Base-by-base conservation (phyloP, 371 early-diverging fungal genomes). In the Umbelopsis sp. region DNA sequence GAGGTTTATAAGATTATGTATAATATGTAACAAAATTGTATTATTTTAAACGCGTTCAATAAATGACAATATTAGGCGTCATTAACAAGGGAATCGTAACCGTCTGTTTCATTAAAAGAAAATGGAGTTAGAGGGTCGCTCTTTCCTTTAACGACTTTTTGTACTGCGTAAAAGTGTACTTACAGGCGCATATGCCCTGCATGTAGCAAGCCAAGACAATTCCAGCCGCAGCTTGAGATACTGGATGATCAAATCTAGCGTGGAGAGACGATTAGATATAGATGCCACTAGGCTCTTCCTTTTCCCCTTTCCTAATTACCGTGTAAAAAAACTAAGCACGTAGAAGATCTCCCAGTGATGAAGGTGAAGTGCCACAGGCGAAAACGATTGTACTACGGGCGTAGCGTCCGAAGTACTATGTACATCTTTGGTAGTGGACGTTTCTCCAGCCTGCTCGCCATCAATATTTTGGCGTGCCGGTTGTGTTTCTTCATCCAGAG, bases 311-410 rank as follows among this genome's bases (percentile, higher is more conserved):
- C 45, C 65, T 29, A 38, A 46, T 10, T 72, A 78, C 77, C 82
- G 72, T 11, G 93, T 94, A 68, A 94, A 94, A 67, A 92, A 94
- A 9, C 93, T 92, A 18, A 94, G 74, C n/a, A 82, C 81, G 74
- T 93, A 93, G 70, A 94, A 94, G 64, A 94, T 87, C 65, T 93
- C 93, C 95, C 95, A 94, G 71, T 94, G 95, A 70, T 94, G 94
- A 29, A 92, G 74, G 73, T 94, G 95, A 35, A 93, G 66, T 3
- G 57, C 11, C 32, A 57, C 57, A 10, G 57, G 57, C 16, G 57
- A 35, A 29, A 57, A 57, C 14, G 11, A 24, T 4, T 35, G 18
- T 25, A 3, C 18, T 18, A 18, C 32, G 11, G 29, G 18, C 1
- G 4, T 29, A 4, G 18, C n/a, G 16, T 57, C 29, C 4, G 57